These are phyloP conservation scores for Phytophthora pinifolia DNA, from an alignment of 352 stramenopile genomes.

Conservation along the genomic window DNA sequence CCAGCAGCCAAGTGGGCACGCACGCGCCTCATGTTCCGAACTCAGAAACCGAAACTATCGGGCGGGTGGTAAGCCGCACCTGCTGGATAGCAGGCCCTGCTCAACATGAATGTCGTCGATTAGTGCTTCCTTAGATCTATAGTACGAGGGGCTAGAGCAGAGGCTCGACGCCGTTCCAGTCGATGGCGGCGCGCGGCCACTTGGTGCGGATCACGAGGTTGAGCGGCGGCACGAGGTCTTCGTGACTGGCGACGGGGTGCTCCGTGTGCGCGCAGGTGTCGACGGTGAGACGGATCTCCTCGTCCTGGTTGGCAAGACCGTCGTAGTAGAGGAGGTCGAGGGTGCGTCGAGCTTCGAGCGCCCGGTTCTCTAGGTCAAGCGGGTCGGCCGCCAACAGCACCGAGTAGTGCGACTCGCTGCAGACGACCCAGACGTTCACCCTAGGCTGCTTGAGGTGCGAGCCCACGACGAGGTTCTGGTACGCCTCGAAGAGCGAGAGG, in stretches of 20 bases:
- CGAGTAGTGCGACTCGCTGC: constrained; percentile 93
- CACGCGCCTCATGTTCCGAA: constrained; percentile 12
- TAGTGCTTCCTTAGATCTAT: neutral
- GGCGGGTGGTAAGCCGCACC: neutral
- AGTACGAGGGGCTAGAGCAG: constrained; percentile 61
- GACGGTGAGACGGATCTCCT: constrained; percentile 75
- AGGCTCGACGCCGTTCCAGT: constrained; percentile 90
- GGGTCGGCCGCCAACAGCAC: constrained; percentile 70
- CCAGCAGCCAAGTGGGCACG: constrained; percentile 13
- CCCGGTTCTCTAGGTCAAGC: constrained; percentile 22
- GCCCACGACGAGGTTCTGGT: constrained; percentile 88
- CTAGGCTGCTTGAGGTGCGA: constrained; percentile 72
- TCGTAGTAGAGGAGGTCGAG: constrained; percentile 91
- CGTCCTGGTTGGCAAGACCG: constrained; percentile 85
- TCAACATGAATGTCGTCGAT: neutral
- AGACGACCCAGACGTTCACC: constrained; percentile 90
- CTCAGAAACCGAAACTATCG: constrained; percentile 18
- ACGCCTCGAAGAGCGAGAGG: constrained; percentile 92
- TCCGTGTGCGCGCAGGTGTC: constrained; percentile 31
- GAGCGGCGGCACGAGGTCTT: constrained; percentile 83
- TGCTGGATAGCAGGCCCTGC: no score
- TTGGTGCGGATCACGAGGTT: constrained; percentile 91
- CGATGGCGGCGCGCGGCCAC: constrained; percentile 71
- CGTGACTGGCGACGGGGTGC: constrained; percentile 34
- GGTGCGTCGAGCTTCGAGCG: constrained; percentile 31